A percentile compares a stretch with the other conserved stretches of the same genome.
These are phyloP conservation scores for Polygonum aviculare DNA, from an alignment of 148 eudicot genomes.

Conservation along the genomic window DNA sequence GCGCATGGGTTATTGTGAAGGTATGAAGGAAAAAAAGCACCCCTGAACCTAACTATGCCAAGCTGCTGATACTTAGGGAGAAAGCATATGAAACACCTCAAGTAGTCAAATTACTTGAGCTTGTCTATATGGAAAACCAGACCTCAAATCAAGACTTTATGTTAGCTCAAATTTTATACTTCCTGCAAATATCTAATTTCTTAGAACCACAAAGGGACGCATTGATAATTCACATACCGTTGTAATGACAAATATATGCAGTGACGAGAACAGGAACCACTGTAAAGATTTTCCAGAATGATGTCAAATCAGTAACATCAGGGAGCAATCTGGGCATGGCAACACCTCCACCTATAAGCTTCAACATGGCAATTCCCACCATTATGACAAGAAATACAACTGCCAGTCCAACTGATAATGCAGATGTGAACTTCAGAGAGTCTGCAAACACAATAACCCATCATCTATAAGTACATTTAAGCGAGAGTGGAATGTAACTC, in stretches of 20 bases:
- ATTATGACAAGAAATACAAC: constrained; percentile 54
- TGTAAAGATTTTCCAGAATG: constrained; percentile 66
- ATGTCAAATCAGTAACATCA: constrained; percentile 32
- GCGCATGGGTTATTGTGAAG: background rate
- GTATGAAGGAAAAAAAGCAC: background rate
- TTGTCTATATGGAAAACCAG: background rate
- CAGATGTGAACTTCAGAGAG: constrained; percentile 60
- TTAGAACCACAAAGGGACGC: background rate
- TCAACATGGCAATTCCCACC: constrained; percentile 40
- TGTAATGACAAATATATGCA: constrained; percentile 69
- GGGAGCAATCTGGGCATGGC: constrained; percentile 51
- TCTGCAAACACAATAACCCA: constrained; percentile 31
- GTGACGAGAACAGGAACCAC: constrained; percentile 72
- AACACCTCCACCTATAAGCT: constrained; percentile 37
- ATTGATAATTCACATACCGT: constrained; percentile 33
- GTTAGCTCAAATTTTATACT: background rate
- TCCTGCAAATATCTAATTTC: background rate
- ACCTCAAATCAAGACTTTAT: background rate
- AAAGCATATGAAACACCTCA: background rate
- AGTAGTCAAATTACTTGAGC: background rate
- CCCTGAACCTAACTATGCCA: background rate
- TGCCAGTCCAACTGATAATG: constrained; percentile 61
- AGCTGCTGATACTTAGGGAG: background rate
- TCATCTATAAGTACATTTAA: background rate
- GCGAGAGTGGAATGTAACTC: background rate